Evolutionary conservation across 441 rosid species (phyloP), one percentile per base, ranked within the genome.

Genomic region (Jatropha podagrica): DNA sequence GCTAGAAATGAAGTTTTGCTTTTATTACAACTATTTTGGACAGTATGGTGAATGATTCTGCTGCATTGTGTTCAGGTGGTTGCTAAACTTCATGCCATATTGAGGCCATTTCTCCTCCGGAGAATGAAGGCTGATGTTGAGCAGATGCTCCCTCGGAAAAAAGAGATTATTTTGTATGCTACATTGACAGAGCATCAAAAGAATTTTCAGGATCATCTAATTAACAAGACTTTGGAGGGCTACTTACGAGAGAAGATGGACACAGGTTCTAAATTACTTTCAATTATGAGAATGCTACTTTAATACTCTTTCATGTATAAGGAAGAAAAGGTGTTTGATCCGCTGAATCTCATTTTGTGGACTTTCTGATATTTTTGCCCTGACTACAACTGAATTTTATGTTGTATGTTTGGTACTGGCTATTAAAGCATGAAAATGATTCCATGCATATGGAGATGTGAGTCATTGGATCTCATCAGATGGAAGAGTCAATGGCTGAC

Each of bases 121-220:
- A 85, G 99, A 82, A 81, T 96, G 97, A 96, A 96, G 79, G 58
- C 90, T 86, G 99, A 96, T 68, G 99, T 96, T 64, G 99, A 96
- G 86, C 90, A 80, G 83, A 83, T 78, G 84, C 99, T 96, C 60
- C 99, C 98, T 54, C 87, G 89, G 7, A 96, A 96, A 78, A 96
- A 96, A 75, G 99, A 96, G 88, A 94, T 96, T 54, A 90, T 96
- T 75, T 23, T 96, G 42, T 96, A 96, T 81, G 98, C 99, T 69
- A 86, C 94, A 41, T 62, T 96, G 93, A 89, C 99, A 38, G 94
- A 84, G 67, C 85, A 92, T 85, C 99, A 96, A 78, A 94, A 82
- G 81, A 88, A 88, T 60, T 91, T 89, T 77, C 99, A 96, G 86
- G 95, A 92, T 62, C 99, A 91, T 88, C 86, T 96, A 66, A 80